These are phyloP conservation scores for Microdochium paspali DNA, from an alignment of 2,329 filamentous ascomycete genomes.

Conservation along the genomic window DNA sequence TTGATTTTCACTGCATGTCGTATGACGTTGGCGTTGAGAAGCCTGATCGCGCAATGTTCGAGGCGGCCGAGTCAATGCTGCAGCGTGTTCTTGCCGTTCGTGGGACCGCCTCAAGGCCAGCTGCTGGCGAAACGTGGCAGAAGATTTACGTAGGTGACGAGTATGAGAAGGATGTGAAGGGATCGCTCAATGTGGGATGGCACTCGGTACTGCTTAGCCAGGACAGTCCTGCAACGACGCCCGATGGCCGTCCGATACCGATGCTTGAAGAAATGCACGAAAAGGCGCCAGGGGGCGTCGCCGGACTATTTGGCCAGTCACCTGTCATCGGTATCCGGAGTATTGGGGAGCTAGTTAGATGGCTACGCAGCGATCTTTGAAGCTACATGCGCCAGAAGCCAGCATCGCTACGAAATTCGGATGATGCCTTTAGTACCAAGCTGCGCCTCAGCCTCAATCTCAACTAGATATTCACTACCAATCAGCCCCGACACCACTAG, in stretches of 20 bases:
- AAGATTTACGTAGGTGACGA: constrained; percentile 48
- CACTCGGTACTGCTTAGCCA: constrained; percentile 28
- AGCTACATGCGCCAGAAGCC: background rate
- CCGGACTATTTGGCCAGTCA: background rate
- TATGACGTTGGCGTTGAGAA: constrained; percentile 55
- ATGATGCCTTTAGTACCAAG: background rate
- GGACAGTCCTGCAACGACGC: background rate
- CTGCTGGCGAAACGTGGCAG: constrained; percentile 17
- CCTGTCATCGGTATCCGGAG: background rate
- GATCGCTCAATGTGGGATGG: constrained; percentile 37
- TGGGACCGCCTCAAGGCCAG: constrained; percentile 4
- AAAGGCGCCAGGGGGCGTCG: no score
- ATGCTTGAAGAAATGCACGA: background rate
- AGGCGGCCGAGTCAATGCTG: constrained; percentile 38
- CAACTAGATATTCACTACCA: constrained; percentile 9
- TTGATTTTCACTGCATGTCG: constrained; percentile 52
- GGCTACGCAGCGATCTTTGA: background rate
- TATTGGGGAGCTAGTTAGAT: background rate
- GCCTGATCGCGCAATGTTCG: constrained; percentile 45
- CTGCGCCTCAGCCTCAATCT: constrained; percentile 11
- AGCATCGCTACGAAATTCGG: background rate
- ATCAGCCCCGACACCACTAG: constrained; percentile 7
- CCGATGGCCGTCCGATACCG: background rate
- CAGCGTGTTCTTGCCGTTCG: constrained; percentile 14
- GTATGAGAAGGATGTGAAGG: constrained; percentile 37